Percentiles rank a stretch among this genome's conserved stretches.
Evolutionary conservation across 169 alveolate genomes (phyloP).

Genomic region (Theileria annulata): DNA sequence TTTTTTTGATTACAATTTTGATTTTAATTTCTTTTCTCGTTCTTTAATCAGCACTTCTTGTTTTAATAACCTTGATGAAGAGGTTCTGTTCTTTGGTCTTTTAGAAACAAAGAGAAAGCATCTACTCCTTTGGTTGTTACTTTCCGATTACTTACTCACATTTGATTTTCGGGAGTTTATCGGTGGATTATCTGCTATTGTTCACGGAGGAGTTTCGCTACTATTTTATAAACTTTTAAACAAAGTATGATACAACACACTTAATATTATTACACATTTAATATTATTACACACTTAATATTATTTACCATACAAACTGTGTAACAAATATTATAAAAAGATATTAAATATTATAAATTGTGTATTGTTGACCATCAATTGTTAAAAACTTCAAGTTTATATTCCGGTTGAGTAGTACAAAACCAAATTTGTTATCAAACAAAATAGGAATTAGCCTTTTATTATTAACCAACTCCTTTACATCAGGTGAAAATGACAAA

Average conservation of each 20-base stretch:
- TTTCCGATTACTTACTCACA: constrained; percentile 47
- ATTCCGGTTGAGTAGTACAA: constrained; percentile 9
- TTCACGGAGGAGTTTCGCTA: not conserved
- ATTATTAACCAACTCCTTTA: not conserved
- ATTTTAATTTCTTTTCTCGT: constrained; percentile 41
- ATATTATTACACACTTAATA: not conserved
- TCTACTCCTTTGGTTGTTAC: constrained; percentile 36
- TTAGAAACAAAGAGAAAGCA: constrained; percentile 29
- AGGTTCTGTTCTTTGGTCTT: constrained; percentile 27
- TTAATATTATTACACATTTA: not conserved
- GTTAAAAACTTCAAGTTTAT: not conserved
- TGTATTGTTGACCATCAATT: not conserved
- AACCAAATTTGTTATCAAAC: not conserved
- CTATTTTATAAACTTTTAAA: not conserved
- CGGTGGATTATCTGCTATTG: not conserved
- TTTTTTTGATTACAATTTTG: constrained; percentile 5
- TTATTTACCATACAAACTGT: not conserved
- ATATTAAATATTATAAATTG: not conserved
- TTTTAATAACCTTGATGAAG: constrained; percentile 23
- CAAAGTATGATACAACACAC: not conserved
- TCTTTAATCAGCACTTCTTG: constrained; percentile 27
- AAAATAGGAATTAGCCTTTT: not conserved
- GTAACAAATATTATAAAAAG: not conserved
- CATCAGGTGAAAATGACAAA: not conserved
- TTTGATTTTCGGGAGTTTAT: not conserved